These are phyloP conservation scores for Panaeolus cyanescens DNA, from an alignment of 768 basidiomycete species.

Conservation along the genomic window DNA sequence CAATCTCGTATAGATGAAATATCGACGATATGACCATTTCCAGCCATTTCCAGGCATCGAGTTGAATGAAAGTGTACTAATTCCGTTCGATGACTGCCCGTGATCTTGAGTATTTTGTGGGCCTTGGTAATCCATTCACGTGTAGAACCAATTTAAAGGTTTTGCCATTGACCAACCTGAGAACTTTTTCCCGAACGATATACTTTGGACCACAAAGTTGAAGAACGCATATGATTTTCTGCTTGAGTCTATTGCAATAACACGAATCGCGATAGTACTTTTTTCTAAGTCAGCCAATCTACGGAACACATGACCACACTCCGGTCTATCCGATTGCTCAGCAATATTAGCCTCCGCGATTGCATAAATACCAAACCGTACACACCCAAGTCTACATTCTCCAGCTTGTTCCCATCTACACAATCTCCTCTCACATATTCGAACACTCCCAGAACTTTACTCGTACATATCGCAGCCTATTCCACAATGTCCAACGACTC, in stretches of 20 bases:
- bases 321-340: constrained; percentile 31
- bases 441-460: constrained; percentile 8
- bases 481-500: constrained; percentile 33
- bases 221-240: background rate
- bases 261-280: background rate
- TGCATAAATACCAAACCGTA: constrained; percentile 18
- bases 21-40: background rate
- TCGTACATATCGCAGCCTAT: constrained; percentile 7
- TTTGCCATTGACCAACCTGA: background rate
- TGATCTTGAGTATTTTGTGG: background rate
- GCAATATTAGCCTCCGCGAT: constrained; percentile 16
- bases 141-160: background rate
- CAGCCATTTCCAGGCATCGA: background rate
- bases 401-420: constrained; percentile 6
- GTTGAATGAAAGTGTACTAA: background rate
- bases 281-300: constrained; percentile 3
- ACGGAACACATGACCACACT: constrained; percentile 25
- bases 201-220: background rate
- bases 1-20: constrained; percentile 26
- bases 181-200: background rate
- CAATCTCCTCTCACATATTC: background rate
- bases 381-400: constrained; percentile 3
- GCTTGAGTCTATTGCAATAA: background rate
- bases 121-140: background rate
- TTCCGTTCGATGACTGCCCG: background rate